A percentile compares a stretch with the other conserved stretches of the same genome.
phyloP scores from a whole-genome alignment of 139 green algal species.

The Pseudopediastrum boryanum region DNA sequence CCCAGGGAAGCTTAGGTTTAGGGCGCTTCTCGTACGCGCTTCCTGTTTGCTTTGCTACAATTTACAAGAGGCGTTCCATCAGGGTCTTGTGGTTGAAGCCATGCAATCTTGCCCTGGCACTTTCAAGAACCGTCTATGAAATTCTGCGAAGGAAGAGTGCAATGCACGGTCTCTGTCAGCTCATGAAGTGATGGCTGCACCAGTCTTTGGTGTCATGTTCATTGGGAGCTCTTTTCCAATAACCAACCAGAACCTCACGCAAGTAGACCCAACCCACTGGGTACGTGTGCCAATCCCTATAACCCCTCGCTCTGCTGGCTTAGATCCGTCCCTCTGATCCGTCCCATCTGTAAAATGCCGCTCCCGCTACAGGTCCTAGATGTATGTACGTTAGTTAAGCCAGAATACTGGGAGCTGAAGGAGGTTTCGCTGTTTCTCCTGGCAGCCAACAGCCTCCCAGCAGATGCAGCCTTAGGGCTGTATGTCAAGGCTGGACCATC shows the following conservation, averaged over 20 bases:
- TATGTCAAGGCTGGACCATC: constrained; percentile 51
- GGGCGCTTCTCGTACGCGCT: no score
- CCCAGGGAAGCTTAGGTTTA: no score
- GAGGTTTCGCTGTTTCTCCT: constrained; percentile 49
- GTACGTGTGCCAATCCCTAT: not conserved
- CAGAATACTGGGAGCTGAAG: constrained; percentile 48
- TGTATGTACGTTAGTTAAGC: constrained; percentile 43
- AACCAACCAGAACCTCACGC: constrained; percentile 25
- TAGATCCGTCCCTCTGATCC: not conserved
- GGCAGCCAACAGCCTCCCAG: constrained; percentile 29
- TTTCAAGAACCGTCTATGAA: no score
- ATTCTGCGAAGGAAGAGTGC: no score
- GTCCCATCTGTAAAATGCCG: not conserved
- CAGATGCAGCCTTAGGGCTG: constrained; percentile 48
- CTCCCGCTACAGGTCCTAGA: constrained; percentile 37
- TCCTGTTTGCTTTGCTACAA: no score
- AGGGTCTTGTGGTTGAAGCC: no score
- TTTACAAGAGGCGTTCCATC: no score
- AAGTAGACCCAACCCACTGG: constrained; percentile 53
- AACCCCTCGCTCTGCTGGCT: not conserved
- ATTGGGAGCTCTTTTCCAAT: constrained; percentile 41
- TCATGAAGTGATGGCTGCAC: not conserved
- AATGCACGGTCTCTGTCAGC: no score
- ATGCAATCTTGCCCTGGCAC: no score
- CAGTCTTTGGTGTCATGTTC: constrained; percentile 48